phyloP scores from a whole-genome alignment of 2,329 filamentous ascomycete genomes.

The Lasiodiplodia theobromae region DNA sequence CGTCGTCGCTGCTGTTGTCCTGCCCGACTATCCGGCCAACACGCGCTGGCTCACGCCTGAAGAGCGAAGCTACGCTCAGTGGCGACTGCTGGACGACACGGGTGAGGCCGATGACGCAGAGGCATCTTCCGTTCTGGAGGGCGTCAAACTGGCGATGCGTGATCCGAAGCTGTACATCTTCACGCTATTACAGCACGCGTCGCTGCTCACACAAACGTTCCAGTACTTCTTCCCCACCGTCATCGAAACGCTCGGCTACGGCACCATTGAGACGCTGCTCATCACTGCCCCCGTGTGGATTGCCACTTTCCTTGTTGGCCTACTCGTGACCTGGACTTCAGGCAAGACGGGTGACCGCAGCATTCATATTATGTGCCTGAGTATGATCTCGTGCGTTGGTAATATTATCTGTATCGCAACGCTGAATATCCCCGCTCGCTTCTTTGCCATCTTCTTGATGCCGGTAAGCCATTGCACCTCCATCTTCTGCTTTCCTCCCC shows the following conservation, averaged over 20 bases:
- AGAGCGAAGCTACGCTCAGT: constrained; percentile 33
- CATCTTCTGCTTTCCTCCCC: not conserved
- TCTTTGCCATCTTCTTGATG: constrained; percentile 70
- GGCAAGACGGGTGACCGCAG: constrained; percentile 63
- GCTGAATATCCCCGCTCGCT: constrained; percentile 59
- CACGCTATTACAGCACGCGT: constrained; percentile 62
- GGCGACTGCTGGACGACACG: constrained; percentile 49
- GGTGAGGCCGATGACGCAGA: constrained; percentile 52
- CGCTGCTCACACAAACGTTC: constrained; percentile 62
- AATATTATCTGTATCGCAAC: constrained; percentile 64
- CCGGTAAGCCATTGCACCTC: constrained; percentile 52
- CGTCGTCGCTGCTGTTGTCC: constrained; percentile 23
- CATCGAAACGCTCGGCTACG: constrained; percentile 66
- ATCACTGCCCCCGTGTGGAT: constrained; percentile 68
- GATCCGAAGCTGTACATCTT: constrained; percentile 63
- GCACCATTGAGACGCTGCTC: constrained; percentile 61
- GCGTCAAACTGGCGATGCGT: constrained; percentile 56
- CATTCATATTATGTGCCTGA: constrained; percentile 62
- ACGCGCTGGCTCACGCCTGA: constrained; percentile 32
- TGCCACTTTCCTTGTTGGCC: constrained; percentile 61
- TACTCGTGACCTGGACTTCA: constrained; percentile 63
- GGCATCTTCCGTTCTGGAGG: constrained; percentile 51
- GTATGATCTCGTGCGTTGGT: constrained; percentile 60
- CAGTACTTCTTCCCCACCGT: constrained; percentile 73
- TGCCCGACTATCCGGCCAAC: constrained; percentile 32